phyloP scores from a whole-genome alignment of 345 rosid genomes.

The Hibiscus syriacus region DNA sequence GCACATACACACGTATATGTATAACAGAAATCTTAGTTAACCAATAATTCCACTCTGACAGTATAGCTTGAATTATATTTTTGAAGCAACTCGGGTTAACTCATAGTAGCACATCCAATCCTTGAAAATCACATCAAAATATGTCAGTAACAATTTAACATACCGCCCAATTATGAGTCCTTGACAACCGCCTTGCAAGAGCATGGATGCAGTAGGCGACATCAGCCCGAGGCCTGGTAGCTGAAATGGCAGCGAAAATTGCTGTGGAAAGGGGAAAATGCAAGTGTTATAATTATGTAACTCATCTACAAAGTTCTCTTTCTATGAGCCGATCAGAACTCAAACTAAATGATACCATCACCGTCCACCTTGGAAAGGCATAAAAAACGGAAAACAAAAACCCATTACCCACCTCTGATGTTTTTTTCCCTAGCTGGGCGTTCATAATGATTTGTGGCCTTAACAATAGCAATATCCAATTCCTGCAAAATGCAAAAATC shows the following conservation, averaged over 20 bases:
- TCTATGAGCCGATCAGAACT: not conserved
- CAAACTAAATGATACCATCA: not conserved
- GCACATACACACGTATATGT: not conserved
- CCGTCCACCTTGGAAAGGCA: too few relatives aligned
- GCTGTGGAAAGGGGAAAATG: slow-evolving; percentile 41
- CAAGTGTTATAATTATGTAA: not conserved
- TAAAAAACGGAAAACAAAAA: slow-evolving; percentile 11
- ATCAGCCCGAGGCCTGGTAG: slow-evolving; percentile 98
- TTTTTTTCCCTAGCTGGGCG: slow-evolving; percentile 85
- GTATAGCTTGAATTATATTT: not conserved
- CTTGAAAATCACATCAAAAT: not conserved
- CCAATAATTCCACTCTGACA: not conserved
- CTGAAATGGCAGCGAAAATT: slow-evolving; percentile 82
- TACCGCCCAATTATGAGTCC: slow-evolving; percentile 99
- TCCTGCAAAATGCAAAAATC: slow-evolving; percentile 39
- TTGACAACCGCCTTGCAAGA: slow-evolving; percentile 74
- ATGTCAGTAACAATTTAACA: slow-evolving; percentile 5
- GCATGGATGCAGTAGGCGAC: slow-evolving; percentile 97
- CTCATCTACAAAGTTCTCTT: not conserved
- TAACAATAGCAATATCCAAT: slow-evolving; percentile 94
- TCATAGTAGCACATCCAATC: not conserved
- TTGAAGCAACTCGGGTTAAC: not conserved
- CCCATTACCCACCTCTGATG: slow-evolving; percentile 54
- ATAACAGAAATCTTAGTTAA: not conserved
- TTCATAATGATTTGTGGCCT: slow-evolving; percentile 91